A percentile compares a stretch with the other conserved stretches of the same genome.
Conservation (phyloP, 2,329 filamentous ascomycete genomes). For the Paracamarosporium sp. region DNA sequence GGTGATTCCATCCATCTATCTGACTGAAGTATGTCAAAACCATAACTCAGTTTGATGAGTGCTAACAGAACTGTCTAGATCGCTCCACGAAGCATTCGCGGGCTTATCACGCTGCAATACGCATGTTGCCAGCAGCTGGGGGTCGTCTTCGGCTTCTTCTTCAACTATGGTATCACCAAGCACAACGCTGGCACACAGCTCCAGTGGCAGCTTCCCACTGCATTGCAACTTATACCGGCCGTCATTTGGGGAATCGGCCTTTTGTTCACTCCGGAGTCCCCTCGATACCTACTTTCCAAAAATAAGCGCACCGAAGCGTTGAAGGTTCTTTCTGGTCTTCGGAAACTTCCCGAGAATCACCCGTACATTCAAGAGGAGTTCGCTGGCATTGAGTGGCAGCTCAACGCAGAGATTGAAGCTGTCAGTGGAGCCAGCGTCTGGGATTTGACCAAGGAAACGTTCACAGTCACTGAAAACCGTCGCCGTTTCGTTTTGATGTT, state of each 20-base stretch:
- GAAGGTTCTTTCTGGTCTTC: constrained; percentile 8
- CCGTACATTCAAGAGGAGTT: constrained; percentile 17
- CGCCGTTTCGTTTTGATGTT: constrained; percentile 22
- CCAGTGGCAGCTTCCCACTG: constrained; percentile 17
- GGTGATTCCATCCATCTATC: constrained; percentile 15
- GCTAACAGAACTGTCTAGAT: constrained; percentile 4
- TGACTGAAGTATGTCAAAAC: constrained; percentile 11
- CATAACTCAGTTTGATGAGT: not conserved
- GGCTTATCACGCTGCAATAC: constrained; percentile 42
- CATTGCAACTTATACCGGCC: constrained; percentile 14
- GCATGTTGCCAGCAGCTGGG: constrained; percentile 43
- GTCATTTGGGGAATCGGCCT: constrained; percentile 15
- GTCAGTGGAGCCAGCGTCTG: constrained; percentile 37
- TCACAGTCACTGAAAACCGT: constrained; percentile 31
- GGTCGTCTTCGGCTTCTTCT: constrained; percentile 31
- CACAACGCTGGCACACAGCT: constrained; percentile 14
- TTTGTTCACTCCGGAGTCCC: constrained; percentile 13
- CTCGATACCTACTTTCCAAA: constrained; percentile 13
- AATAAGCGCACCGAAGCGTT: constrained; percentile 16
- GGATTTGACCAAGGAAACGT: constrained; percentile 45
- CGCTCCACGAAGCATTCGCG: constrained; percentile 32
- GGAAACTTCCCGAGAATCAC: constrained; percentile 9
- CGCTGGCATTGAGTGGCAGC: constrained; percentile 32
- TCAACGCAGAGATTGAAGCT: constrained; percentile 45
- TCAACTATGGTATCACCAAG: constrained; percentile 46